Base-by-base conservation (phyloP, 257 asterid genomes). In the Solanum dulcamara region DNA sequence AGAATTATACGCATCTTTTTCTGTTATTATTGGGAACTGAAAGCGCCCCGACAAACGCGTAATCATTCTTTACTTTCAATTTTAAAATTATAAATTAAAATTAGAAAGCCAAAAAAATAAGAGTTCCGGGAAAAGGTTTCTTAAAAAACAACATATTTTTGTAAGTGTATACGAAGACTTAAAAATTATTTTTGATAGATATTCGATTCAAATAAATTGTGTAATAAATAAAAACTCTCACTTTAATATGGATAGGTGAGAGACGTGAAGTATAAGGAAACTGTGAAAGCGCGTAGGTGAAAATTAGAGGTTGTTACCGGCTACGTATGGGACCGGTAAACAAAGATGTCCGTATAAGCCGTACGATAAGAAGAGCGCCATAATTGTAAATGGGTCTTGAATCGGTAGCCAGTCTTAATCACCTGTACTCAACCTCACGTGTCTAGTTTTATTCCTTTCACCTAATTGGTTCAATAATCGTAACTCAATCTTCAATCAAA, bases 311-410 rank as follows among this genome's bases (percentile, higher is more conserved):
- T 28, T 11, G 80, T 24, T 7, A 90, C 90, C 71, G 86, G 85
- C 88, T 10, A 91, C 91, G 83, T 83, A 68, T 38, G 62, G 38
- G 38, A 6, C 64, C 75, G 57, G 90, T 90, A 74, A 88, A 35
- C 85, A 44, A 85, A 68, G 42, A 57, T 85, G 84, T 87, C 91
- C 88, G 80, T 88, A 87, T 85, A 30, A 81, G 83, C 94, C 94
- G 94, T 92, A 92, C 94, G 80, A 91, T 85, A 88, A 84, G 86
- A 89, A 84, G 82, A 87, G 88, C 87, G 79, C 86, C 22, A 85
- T 81, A 64, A 81, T 70, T 22, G 70, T 66, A 30, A 88, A 51
- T 40, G 59, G 55, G 48, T 55, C 85, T 84, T 70, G 91, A 83
- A 81, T 85, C 90, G 89, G 89, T 87, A 67, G 84, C 28, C 11